These are phyloP conservation scores for Mrakia gelida DNA, from an alignment of 768 basidiomycete species.

Conservation along the genomic window DNA sequence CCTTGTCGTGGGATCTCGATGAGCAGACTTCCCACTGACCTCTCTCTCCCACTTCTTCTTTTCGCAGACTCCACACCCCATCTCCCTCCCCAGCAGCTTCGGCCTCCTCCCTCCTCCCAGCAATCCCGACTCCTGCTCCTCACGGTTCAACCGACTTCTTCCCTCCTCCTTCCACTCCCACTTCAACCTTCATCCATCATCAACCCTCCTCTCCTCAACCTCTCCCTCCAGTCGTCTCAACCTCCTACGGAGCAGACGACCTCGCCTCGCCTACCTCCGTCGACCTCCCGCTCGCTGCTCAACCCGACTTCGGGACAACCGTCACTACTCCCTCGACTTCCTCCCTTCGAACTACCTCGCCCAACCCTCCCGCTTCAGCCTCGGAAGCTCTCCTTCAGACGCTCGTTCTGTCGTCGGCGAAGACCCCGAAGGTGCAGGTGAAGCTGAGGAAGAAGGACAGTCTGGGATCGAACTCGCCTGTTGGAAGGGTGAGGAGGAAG, in stretches of 20 bases:
- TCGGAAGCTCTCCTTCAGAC: neutral
- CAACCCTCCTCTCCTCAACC: neutral
- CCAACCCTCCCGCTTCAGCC: neutral
- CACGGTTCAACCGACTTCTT: neutral
- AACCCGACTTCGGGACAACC: neutral
- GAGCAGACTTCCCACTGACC: neutral
- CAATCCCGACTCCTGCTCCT: neutral
- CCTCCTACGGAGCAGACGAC: neutral
- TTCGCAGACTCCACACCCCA: neutral
- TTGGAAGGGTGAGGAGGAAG: neutral
- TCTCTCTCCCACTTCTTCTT: neutral
- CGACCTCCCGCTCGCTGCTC: neutral
- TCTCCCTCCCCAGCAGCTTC: neutral
- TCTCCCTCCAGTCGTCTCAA: slow-evolving; percentile 6
- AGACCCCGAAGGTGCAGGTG: slow-evolving; percentile 2
- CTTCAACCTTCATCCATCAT: neutral
- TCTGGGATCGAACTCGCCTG: neutral
- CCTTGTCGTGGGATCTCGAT: too few species aligned
- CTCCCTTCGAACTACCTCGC: neutral
- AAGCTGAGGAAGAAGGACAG: slow-evolving; percentile 12
- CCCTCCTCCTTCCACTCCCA: neutral
- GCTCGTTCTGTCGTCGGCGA: neutral
- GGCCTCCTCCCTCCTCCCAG: neutral
- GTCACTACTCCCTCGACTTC: neutral
- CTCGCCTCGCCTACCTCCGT: neutral